Conservation (phyloP, 192 early-diverging fungal species). For the Coemansia sp. region DNA sequence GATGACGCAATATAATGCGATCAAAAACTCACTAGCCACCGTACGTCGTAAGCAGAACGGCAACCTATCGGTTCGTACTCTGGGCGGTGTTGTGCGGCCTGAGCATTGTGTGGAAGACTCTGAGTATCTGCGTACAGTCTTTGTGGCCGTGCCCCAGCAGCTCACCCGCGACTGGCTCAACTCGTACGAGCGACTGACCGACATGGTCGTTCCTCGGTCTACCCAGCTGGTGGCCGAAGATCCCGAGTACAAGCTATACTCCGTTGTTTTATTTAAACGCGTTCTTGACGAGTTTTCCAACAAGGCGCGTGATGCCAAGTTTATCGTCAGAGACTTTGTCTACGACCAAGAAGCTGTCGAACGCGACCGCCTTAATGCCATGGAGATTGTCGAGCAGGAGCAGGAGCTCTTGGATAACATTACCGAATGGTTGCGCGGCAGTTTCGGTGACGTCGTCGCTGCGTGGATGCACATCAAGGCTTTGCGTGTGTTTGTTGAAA, state of each 20-base stretch:
- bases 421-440: constrained; percentile 84
- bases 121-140: constrained; percentile 87
- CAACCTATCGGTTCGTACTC: constrained; percentile 85
- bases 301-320: constrained; percentile 89
- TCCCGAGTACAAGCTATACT: constrained; percentile 91
- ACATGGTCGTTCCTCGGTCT: constrained; percentile 97
- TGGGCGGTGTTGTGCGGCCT: constrained; percentile 89
- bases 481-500: constrained; percentile 94
- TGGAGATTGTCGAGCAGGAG: constrained; percentile 76
- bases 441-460: constrained; percentile 91
- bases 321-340: constrained; percentile 94
- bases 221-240: constrained; percentile 89
- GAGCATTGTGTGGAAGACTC: constrained; percentile 91
- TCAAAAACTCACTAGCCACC: constrained; percentile 79
- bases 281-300: constrained; percentile 87
- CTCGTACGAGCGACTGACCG: constrained; percentile 87
- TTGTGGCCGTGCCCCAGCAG: constrained; percentile 93
- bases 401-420: constrained; percentile 76
- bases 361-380: constrained; percentile 68
- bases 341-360: constrained; percentile 81
- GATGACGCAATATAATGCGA: constrained; percentile 79
- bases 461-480: constrained; percentile 96
- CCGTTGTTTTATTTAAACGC: constrained; percentile 88
- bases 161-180: constrained; percentile 81
- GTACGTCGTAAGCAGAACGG: constrained; percentile 82